Percentiles rank a stretch among this genome's conserved stretches.
Conservation (phyloP, 2,329 filamentous ascomycete genomes). For the Basipetospora chlamydospora region DNA sequence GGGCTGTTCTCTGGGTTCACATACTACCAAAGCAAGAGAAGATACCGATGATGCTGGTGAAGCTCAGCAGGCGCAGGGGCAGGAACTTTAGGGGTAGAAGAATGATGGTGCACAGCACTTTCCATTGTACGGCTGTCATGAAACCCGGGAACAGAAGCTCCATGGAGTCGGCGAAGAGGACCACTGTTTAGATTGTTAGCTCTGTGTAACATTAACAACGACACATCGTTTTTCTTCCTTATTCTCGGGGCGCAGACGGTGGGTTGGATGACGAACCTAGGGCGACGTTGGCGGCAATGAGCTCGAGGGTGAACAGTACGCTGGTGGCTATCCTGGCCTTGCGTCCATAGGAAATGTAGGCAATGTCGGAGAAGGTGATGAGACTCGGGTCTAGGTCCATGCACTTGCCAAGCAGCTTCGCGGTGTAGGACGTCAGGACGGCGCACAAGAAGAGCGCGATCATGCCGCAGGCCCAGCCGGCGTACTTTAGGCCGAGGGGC, state of each 20-base stretch:
- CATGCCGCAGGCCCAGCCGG: slow-evolving; percentile 77
- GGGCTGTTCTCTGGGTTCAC: too few species aligned
- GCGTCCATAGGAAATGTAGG: slow-evolving; percentile 77
- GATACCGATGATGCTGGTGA: slow-evolving; percentile 88
- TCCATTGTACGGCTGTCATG: slow-evolving; percentile 58
- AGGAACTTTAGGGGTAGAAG: slow-evolving; percentile 74
- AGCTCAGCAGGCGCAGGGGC: slow-evolving; percentile 69
- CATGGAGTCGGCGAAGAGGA: slow-evolving; percentile 87
- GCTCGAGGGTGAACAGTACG: slow-evolving; percentile 73
- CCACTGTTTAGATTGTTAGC: slow-evolving; percentile 30
- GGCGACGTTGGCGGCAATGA: slow-evolving; percentile 78
- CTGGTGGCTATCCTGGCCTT: slow-evolving; percentile 71
- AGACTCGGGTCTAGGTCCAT: slow-evolving; percentile 73
- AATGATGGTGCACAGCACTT: slow-evolving; percentile 65
- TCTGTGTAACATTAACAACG: too few species aligned
- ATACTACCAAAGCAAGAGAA: slow-evolving; percentile 75
- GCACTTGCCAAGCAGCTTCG: slow-evolving; percentile 71
- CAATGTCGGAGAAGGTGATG: slow-evolving; percentile 88
- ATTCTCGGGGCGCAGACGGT: too few species aligned
- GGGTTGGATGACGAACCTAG: slow-evolving; percentile 27
- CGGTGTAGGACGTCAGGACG: slow-evolving; percentile 69
- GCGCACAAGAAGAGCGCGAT: slow-evolving; percentile 61
- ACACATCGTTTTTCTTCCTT: too few species aligned
- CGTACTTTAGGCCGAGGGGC: slow-evolving; percentile 74
- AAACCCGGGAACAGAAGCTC: slow-evolving; percentile 61